Evolutionary conservation across 176 grass and related monocot species (phyloP).

Genomic region (Eragrostis curvula): DNA sequence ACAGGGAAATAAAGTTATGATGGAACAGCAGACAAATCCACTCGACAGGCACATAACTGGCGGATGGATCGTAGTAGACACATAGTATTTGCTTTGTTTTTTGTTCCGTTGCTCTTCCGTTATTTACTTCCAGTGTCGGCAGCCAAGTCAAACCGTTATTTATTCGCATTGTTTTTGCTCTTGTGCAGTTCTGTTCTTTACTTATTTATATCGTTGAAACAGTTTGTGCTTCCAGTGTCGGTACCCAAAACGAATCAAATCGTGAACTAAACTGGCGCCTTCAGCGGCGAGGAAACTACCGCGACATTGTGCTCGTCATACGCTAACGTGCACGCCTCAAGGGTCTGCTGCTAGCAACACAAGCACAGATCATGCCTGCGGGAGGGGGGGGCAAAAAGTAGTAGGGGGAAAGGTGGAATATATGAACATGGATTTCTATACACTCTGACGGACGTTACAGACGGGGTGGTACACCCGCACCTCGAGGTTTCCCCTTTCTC

Average conservation of each 20-base stretch:
- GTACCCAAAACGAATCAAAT: background rate
- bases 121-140: too few relatives aligned
- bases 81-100: background rate
- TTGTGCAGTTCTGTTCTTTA: too few relatives aligned
- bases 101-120: too few relatives aligned
- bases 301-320: background rate
- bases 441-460: slow-evolving; percentile 25
- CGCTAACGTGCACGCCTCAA: too few relatives aligned
- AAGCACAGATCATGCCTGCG: background rate
- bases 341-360: too few relatives aligned
- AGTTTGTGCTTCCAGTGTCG: background rate
- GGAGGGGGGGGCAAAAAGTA: too few relatives aligned
- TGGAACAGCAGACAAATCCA: too few relatives aligned
- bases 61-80: background rate
- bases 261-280: background rate
- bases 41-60: background rate
- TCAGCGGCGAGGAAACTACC: background rate
- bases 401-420: background rate
- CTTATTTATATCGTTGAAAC: background rate
- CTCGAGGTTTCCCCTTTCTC: background rate
- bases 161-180: too few relatives aligned
- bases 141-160: too few relatives aligned
- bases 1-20: background rate
- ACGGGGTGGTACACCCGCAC: background rate
- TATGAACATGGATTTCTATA: slow-evolving; percentile 38